These are phyloP conservation scores for Quercus glauca DNA, from an alignment of 306 rosid species.

Conservation along the genomic window DNA sequence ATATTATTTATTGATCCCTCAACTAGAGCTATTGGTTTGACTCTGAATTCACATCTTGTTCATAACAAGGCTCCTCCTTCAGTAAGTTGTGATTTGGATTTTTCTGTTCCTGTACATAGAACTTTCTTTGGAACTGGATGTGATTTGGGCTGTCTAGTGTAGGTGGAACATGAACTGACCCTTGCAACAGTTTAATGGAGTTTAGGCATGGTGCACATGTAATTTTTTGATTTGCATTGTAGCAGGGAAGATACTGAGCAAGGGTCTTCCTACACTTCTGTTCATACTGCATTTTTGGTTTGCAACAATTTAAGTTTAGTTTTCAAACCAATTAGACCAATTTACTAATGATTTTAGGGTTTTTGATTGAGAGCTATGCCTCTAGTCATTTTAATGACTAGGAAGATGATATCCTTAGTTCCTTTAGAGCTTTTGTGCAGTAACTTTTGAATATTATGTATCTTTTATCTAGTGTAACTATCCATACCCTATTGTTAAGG, in stretches of 20 bases:
- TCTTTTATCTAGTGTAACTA: background rate
- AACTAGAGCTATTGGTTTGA: constrained; percentile 92
- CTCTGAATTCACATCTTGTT: constrained; percentile 85
- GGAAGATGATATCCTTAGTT: background rate
- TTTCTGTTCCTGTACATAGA: background rate
- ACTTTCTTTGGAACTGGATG: constrained; percentile 1
- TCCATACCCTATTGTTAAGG: background rate
- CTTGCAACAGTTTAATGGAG: background rate
- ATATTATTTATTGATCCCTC: constrained; percentile 88
- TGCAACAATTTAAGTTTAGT: background rate
- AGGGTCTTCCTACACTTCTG: background rate
- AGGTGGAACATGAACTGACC: background rate
- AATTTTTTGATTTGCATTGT: background rate
- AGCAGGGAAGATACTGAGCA: background rate
- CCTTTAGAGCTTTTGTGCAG: background rate
- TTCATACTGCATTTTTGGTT: background rate
- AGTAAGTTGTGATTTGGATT: constrained; percentile 51
- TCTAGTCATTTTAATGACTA: background rate
- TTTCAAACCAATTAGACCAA: background rate
- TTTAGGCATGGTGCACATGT: background rate
- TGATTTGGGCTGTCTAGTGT: background rate
- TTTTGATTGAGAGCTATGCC: background rate
- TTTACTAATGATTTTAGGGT: background rate
- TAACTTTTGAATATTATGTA: background rate
- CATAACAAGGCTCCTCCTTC: constrained; percentile 70